phyloP scores from a whole-genome alignment of 2,329 filamentous ascomycete genomes.

The Ceratocystis papillata region DNA sequence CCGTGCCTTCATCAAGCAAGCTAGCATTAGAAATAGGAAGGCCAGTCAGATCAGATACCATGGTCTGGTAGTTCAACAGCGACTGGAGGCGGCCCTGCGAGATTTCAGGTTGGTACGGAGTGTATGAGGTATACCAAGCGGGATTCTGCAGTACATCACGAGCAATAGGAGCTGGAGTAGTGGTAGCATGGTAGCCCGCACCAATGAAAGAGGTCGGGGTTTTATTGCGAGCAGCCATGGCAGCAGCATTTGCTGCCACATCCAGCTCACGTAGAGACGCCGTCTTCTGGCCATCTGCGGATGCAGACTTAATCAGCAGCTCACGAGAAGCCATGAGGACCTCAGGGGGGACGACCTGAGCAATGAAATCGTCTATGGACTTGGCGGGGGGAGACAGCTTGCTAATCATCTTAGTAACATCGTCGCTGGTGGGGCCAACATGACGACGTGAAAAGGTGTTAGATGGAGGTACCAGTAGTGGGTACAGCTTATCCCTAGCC shows the following conservation, averaged over 20 bases:
- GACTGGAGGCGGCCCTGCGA: conserved; percentile 90
- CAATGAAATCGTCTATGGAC: conserved; percentile 70
- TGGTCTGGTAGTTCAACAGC: conserved; percentile 87
- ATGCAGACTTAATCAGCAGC: conserved; percentile 14
- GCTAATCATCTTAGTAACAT: conserved; percentile 67
- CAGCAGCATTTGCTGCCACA: conserved; percentile 38
- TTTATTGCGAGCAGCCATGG: conserved; percentile 33
- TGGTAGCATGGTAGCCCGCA: conserved; percentile 77
- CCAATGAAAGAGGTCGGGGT: conserved; percentile 63
- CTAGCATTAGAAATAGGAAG: conserved; percentile 85
- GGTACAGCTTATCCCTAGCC: conserved; percentile 17
- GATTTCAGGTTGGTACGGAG: conserved; percentile 93
- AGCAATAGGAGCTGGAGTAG: conserved; percentile 80
- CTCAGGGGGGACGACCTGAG: conserved; percentile 69
- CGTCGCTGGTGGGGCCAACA: conserved; percentile 67
- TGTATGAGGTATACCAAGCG: conserved; percentile 96
- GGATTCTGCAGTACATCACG: conserved; percentile 87
- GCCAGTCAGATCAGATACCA: conserved; percentile 78
- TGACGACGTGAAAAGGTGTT: conserved; percentile 61
- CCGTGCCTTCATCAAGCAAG: conserved; percentile 80
- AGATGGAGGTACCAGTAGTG: conserved; percentile 21
- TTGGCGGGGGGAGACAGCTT: conserved; percentile 61
- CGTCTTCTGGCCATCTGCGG: conserved; percentile 3
- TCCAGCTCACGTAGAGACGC: conserved; percentile 47
- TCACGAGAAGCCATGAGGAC: conserved; percentile 43